A percentile compares a stretch with the other conserved stretches of the same genome.
phyloP scores from a whole-genome alignment of 176 grass and related monocot species.

The Phoenix dactylifera region DNA sequence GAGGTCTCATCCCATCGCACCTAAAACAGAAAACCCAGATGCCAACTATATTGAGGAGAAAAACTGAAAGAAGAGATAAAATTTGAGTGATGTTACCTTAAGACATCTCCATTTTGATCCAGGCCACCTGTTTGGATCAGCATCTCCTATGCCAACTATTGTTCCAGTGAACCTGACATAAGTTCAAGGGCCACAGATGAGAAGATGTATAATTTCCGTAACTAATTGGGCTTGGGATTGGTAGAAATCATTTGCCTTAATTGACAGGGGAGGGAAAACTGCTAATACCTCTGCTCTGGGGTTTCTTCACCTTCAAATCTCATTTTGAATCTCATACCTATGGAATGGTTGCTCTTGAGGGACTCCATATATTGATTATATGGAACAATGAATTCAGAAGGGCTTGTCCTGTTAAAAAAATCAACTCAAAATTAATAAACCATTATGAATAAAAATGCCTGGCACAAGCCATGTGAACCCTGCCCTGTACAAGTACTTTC shows the following conservation, averaged over 20 bases:
- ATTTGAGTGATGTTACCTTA: conserved; percentile 37
- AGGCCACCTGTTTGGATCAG: conserved; percentile 58
- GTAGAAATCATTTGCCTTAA: neutral
- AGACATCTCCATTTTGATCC: conserved; percentile 87
- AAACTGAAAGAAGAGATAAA: neutral
- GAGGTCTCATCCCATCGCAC: conserved; percentile 94
- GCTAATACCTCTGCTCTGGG: conserved; percentile 68
- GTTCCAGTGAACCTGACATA: conserved; percentile 77
- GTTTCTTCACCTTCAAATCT: conserved; percentile 98
- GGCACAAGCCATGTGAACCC: no score
- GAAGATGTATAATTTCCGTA: neutral
- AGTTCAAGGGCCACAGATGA: neutral
- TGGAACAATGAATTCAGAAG: conserved; percentile 80
- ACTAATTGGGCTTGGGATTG: no score
- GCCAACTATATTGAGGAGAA: neutral
- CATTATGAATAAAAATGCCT: no score
- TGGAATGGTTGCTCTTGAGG: conserved; percentile 57
- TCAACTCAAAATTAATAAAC: no score
- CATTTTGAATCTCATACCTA: conserved; percentile 99
- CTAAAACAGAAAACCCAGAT: conserved; percentile 13
- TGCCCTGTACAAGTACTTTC: no score
- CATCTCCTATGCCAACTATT: conserved; percentile 65
- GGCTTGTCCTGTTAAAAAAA: conserved; percentile 57
- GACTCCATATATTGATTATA: conserved; percentile 65
- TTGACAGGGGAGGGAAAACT: neutral